Evolutionary conservation across 495 filamentous ascomycete species (phyloP).

Genomic region (Annulohypoxylon nitens): DNA sequence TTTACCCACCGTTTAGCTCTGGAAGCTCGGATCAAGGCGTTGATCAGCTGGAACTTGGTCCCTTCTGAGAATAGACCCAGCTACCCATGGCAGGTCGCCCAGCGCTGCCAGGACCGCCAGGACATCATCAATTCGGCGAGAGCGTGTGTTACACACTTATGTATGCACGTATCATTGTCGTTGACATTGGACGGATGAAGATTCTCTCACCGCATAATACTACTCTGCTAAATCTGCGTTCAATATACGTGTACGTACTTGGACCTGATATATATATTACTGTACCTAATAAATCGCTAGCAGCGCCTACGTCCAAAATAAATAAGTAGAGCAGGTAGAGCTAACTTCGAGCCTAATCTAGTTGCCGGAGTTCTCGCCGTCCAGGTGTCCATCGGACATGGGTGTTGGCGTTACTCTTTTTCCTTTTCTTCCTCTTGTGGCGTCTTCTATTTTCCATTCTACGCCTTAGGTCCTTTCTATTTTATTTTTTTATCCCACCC

Average conservation of each 20-base stretch:
- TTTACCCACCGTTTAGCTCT: constrained; percentile 12
- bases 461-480: constrained; percentile 5
- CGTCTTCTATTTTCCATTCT: constrained; percentile 34
- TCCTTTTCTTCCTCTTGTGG: constrained; percentile 26
- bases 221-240: constrained; percentile 18
- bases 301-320: constrained; percentile 45
- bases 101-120: neutral
- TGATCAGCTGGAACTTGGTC: constrained; percentile 26
- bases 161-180: constrained; percentile 30
- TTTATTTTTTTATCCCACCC: neutral
- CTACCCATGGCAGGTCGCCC: constrained; percentile 16
- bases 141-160: constrained; percentile 20
- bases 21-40: constrained; percentile 26
- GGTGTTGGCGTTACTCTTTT: constrained; percentile 25
- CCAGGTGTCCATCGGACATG: constrained; percentile 35
- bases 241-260: constrained; percentile 26
- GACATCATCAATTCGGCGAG: constrained; percentile 15
- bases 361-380: constrained; percentile 32
- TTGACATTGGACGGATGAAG: constrained; percentile 31
- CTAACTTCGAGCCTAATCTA: constrained; percentile 28
- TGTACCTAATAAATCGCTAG: constrained; percentile 41
- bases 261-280: constrained; percentile 21
- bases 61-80: constrained; percentile 19
- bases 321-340: neutral
- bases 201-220: constrained; percentile 44